Evolutionary conservation across 768 basidiomycete species (phyloP).

Genomic region (Leccinellum albellum): DNA sequence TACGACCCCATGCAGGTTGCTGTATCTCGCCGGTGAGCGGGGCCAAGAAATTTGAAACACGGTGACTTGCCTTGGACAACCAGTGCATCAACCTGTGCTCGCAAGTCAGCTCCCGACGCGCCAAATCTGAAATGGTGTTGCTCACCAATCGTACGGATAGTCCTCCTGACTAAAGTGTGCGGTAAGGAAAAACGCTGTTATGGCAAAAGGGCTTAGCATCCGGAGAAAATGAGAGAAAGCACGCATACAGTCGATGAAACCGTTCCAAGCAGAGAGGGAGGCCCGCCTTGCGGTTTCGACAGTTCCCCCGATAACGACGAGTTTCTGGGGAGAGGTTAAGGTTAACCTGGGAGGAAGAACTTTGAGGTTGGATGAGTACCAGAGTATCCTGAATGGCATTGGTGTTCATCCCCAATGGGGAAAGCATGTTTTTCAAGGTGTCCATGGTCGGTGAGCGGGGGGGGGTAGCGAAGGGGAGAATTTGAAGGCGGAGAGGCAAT

Average conservation of each 20-base stretch:
- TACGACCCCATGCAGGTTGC: conserved; percentile 90
- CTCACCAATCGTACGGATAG: conserved; percentile 81
- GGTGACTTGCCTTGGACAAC: conserved; percentile 63
- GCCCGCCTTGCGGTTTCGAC: conserved; percentile 81
- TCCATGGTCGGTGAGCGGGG: conserved; percentile 49
- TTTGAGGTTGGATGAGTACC: conserved; percentile 36
- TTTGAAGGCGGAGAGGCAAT: conserved; percentile 27
- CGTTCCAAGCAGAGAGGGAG: conserved; percentile 84
- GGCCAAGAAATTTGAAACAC: not conserved
- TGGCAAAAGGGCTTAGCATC: conserved; percentile 8
- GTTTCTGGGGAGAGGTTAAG: conserved; percentile 50
- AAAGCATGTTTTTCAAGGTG: conserved; percentile 63
- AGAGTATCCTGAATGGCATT: conserved; percentile 76
- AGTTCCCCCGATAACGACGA: conserved; percentile 86
- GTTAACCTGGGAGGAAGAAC: not conserved
- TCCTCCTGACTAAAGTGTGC: conserved; percentile 88
- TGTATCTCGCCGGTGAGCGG: conserved; percentile 31
- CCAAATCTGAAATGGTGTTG: not conserved
- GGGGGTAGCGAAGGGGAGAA: conserved; percentile 33
- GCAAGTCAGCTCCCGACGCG: conserved; percentile 2
- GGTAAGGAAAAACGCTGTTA: conserved; percentile 79
- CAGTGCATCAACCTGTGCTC: conserved; percentile 77
- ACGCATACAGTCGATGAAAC: conserved; percentile 74
- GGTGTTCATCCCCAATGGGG: conserved; percentile 65
- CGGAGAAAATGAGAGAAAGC: not conserved